Conservation (phyloP, 2,329 filamentous ascomycete species). For the Diaporthe citrichinensis region DNA sequence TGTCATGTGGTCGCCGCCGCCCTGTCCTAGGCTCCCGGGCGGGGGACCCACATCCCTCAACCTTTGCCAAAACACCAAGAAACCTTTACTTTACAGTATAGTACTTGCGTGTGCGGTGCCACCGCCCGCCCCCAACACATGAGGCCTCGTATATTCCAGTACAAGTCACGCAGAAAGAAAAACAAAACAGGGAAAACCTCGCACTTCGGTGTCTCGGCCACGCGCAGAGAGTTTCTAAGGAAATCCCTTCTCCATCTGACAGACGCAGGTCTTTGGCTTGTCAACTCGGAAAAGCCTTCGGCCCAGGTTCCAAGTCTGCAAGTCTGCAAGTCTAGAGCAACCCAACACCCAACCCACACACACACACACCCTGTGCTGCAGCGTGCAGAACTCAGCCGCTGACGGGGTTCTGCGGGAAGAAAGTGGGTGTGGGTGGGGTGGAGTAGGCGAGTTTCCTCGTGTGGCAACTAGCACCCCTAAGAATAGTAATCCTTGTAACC, state of each 20-base stretch:
- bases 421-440: neutral
- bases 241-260: neutral
- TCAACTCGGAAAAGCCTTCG: neutral
- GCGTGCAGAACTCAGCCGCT: slow-evolving; percentile 17
- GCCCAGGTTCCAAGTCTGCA: neutral
- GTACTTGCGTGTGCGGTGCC: neutral
- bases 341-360: no score
- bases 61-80: neutral
- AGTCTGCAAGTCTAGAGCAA: neutral
- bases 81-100: neutral
- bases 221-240: neutral
- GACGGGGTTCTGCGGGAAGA: neutral
- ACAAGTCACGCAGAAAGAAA: neutral
- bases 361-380: neutral
- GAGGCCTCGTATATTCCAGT: neutral
- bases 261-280: neutral
- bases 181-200: neutral
- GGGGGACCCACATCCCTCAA: slow-evolving; percentile 13
- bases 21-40: neutral
- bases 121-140: neutral
- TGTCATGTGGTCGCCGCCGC: neutral
- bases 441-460: neutral
- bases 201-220: neutral
- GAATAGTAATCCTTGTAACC: slow-evolving; percentile 9
- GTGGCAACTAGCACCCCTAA: slow-evolving; percentile 9